phyloP scores from a whole-genome alignment of 148 eudicot genomes.

The Chenopodium quinoa region DNA sequence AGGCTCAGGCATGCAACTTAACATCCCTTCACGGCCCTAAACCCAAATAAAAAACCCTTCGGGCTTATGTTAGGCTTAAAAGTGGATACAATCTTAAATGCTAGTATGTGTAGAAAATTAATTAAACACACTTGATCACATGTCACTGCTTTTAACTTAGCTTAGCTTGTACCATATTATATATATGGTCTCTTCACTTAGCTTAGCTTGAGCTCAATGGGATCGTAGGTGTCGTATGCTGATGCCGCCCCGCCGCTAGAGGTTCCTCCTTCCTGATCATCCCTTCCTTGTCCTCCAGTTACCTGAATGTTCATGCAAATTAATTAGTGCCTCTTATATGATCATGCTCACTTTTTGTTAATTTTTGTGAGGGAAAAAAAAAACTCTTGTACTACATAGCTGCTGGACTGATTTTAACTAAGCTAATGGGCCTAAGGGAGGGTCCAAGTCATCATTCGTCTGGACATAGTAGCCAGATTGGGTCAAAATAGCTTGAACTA shows the following conservation, averaged over 20 bases:
- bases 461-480: no score
- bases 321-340: no score
- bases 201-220: constrained; percentile 27
- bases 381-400: no score
- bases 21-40: constrained; percentile 18
- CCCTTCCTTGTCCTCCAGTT: constrained; percentile 5
- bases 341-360: no score
- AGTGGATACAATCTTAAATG: background rate
- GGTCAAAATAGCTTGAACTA: no score
- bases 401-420: no score
- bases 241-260: constrained; percentile 19
- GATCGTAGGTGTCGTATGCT: constrained; percentile 19
- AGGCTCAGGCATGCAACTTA: constrained; percentile 24
- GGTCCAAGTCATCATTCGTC: no score
- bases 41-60: constrained; percentile 1
- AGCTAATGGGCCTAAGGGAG: no score
- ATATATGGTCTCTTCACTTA: background rate
- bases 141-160: background rate
- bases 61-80: background rate
- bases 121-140: background rate
- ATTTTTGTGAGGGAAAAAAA: no score
- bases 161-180: background rate
- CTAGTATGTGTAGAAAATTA: no score
- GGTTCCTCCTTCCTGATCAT: constrained; percentile 21
- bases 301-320: background rate